Evolutionary conservation across 2,329 filamentous ascomycete genomes (phyloP).

Genomic region (Penicillium sp.): DNA sequence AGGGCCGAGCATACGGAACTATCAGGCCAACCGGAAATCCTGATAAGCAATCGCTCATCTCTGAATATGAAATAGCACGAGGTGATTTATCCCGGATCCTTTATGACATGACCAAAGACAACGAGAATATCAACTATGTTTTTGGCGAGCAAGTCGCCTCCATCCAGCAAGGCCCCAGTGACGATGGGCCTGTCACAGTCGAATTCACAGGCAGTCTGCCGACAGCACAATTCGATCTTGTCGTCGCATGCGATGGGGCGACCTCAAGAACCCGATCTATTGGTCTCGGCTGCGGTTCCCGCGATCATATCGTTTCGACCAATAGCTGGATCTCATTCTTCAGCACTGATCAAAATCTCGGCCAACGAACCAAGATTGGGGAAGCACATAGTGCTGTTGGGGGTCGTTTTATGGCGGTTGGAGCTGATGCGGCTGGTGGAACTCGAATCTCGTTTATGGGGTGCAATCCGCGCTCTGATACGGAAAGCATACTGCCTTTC

Average conservation of each 20-base stretch:
- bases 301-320: constrained; percentile 39
- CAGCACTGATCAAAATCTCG: constrained; percentile 40
- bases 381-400: constrained; percentile 39
- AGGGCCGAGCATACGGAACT: constrained; percentile 29
- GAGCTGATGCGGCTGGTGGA: constrained; percentile 24
- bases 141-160: constrained; percentile 41
- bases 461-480: constrained; percentile 30
- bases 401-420: constrained; percentile 41
- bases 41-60: constrained; percentile 35
- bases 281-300: constrained; percentile 41
- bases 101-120: constrained; percentile 38
- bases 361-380: constrained; percentile 40
- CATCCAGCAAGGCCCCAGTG: constrained; percentile 32
- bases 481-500: constrained; percentile 36
- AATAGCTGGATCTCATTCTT: constrained; percentile 49
- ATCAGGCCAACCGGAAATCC: constrained; percentile 33
- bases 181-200: constrained; percentile 39
- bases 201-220: constrained; percentile 43
- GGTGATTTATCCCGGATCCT: constrained; percentile 36
- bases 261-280: constrained; percentile 51
- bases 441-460: constrained; percentile 40
- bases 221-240: constrained; percentile 46
- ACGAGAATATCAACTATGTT: constrained; percentile 39
- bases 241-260: constrained; percentile 52
- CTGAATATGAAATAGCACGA: constrained; percentile 41